Percentiles rank a stretch among this genome's conserved stretches.
phyloP scores from a whole-genome alignment of 164 flowering plant genomes.

The Vitis rupestris region DNA sequence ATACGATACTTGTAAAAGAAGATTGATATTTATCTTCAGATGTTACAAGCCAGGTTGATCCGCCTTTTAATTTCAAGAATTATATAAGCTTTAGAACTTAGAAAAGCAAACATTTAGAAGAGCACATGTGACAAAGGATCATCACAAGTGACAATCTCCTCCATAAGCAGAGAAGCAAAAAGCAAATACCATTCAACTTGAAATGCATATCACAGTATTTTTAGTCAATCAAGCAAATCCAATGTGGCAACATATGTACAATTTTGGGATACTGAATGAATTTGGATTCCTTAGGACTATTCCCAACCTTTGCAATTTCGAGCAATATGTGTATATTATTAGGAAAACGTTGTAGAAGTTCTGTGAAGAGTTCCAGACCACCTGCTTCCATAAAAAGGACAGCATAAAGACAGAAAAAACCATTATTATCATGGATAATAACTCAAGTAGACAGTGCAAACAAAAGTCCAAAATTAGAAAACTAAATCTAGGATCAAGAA shows the following conservation, averaged over 20 bases:
- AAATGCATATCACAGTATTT: too few species aligned
- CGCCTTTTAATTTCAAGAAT: too few species aligned
- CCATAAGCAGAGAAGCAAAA: too few species aligned
- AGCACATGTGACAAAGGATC: too few species aligned
- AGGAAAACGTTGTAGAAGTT: slow-evolving; percentile 89
- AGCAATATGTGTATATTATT: slow-evolving; percentile 77
- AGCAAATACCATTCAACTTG: too few species aligned
- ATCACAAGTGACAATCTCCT: too few species aligned
- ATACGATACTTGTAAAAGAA: too few species aligned
- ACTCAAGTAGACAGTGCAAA: not conserved
- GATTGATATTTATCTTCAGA: too few species aligned
- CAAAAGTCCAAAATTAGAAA: not conserved
- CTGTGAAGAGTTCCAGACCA: slow-evolving; percentile 75
- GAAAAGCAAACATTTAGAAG: too few species aligned
- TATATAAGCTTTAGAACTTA: too few species aligned
- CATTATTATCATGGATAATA: slow-evolving; percentile 2
- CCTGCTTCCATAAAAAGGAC: slow-evolving; percentile 44
- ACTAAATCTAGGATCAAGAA: not conserved
- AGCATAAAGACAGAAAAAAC: not conserved
- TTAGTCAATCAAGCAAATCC: not conserved
- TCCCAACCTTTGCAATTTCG: slow-evolving; percentile 88
- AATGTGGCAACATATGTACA: not conserved
- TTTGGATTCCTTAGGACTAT: slow-evolving; percentile 2
- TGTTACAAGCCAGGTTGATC: too few species aligned
- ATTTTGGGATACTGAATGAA: too few species aligned